Evolutionary conservation across 768 basidiomycete genomes (phyloP).

Genomic region (Lactifluus volemus): DNA sequence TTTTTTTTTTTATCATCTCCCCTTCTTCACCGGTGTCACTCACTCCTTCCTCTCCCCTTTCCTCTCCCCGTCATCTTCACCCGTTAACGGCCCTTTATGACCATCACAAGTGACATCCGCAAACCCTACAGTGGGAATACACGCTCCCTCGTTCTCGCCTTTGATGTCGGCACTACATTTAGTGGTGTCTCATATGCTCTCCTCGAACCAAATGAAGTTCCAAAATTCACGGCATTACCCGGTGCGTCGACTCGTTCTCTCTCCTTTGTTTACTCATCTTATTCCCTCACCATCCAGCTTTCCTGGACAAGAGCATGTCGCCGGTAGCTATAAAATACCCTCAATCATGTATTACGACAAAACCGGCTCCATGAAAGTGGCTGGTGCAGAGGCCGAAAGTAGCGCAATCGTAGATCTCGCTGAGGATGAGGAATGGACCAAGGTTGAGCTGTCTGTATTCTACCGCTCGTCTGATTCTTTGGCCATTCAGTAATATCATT

Average conservation of each 20-base stretch:
- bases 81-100: slow-evolving; percentile 29
- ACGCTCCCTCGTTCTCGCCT: slow-evolving; percentile 64
- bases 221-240: slow-evolving; percentile 76
- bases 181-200: slow-evolving; percentile 80
- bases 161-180: slow-evolving; percentile 79
- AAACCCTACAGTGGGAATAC: slow-evolving; percentile 61
- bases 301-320: slow-evolving; percentile 80
- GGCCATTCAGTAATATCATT: background rate
- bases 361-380: slow-evolving; percentile 55
- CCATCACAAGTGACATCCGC: slow-evolving; percentile 51
- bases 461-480: background rate
- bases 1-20: background rate
- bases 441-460: slow-evolving; percentile 56
- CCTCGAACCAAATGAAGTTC: slow-evolving; percentile 71
- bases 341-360: slow-evolving; percentile 68
- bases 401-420: slow-evolving; percentile 49
- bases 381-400: slow-evolving; percentile 70
- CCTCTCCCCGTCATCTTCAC: background rate
- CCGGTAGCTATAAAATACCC: slow-evolving; percentile 78
- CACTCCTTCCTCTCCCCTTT: background rate
- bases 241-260: slow-evolving; percentile 34
- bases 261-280: background rate
- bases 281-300: slow-evolving; percentile 38
- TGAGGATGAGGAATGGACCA: slow-evolving; percentile 72
- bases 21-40: background rate